Percentiles rank a stretch among this genome's conserved stretches.
These are phyloP conservation scores for Trypanosoma platydactyli DNA, from an alignment of 208 protist genomes.

Conservation along the genomic window DNA sequence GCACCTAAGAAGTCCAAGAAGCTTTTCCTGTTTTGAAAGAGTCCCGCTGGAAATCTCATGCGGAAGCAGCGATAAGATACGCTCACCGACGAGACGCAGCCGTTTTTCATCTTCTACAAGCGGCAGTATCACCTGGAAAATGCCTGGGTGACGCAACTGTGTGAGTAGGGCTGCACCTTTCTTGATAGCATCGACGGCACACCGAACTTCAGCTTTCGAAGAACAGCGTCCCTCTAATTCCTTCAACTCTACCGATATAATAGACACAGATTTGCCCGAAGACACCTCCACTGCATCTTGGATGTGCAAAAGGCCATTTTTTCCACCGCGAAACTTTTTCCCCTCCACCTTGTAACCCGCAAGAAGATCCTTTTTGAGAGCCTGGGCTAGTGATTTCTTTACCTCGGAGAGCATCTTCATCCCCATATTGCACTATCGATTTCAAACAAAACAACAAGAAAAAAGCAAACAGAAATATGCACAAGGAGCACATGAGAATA, in stretches of 20 bases:
- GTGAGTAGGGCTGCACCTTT: conserved; percentile 37
- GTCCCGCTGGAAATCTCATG: conserved; percentile 21
- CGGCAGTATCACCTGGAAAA: conserved; percentile 41
- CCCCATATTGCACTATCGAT: not conserved
- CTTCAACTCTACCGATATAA: conserved; percentile 41
- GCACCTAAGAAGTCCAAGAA: conserved; percentile 46
- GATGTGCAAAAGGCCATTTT: conserved; percentile 39
- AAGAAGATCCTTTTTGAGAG: conserved; percentile 37
- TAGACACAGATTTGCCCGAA: conserved; percentile 40
- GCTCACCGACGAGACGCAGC: conserved; percentile 53
- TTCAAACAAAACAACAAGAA: not conserved
- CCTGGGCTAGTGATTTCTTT: conserved; percentile 36
- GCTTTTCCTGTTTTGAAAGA: conserved; percentile 36
- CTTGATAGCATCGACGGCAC: conserved; percentile 32
- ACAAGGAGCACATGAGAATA: not conserved
- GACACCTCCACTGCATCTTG: conserved; percentile 39
- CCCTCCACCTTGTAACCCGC: conserved; percentile 37
- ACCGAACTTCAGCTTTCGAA: conserved; percentile 24
- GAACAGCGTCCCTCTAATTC: conserved; percentile 33
- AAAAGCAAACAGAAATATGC: conserved; percentile 6
- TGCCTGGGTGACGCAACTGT: conserved; percentile 39
- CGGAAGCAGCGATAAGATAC: conserved; percentile 36
- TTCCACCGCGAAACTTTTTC: conserved; percentile 30
- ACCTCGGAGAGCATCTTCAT: conserved; percentile 40
- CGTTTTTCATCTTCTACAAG: conserved; percentile 40